A percentile compares a stretch with the other conserved stretches of the same genome.
These are phyloP conservation scores for Xylaria telfairii DNA, from an alignment of 495 filamentous ascomycete species.

Conservation along the genomic window DNA sequence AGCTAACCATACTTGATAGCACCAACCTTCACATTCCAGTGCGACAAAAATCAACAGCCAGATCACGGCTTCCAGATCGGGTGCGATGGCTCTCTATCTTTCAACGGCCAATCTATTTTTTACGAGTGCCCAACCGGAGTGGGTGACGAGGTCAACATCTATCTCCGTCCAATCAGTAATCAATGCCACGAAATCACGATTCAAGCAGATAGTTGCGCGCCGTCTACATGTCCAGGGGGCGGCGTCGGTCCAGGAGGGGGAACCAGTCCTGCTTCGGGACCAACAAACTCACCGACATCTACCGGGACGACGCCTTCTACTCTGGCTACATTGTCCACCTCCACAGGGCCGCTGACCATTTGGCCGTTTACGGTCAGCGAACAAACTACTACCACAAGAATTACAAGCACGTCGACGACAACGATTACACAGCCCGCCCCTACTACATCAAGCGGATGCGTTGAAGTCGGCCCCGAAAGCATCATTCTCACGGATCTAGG, in stretches of 20 bases:
- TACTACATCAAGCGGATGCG: conserved; percentile 13
- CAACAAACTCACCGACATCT: conserved; percentile 21
- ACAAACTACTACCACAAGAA: conserved; percentile 23
- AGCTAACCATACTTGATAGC: conserved; percentile 29
- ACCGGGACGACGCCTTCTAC: conserved; percentile 10
- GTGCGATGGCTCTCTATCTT: conserved; percentile 56
- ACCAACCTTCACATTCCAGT: conserved; percentile 68
- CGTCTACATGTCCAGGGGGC: conserved; percentile 28
- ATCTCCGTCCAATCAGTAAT: conserved; percentile 50
- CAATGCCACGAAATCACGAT: conserved; percentile 55
- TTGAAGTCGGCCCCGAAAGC: conserved; percentile 30
- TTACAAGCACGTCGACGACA: conserved; percentile 19
- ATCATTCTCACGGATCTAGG: conserved; percentile 67
- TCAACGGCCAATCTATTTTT: conserved; percentile 52
- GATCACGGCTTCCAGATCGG: conserved; percentile 57
- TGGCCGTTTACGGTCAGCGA: conserved; percentile 17
- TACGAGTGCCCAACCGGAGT: conserved; percentile 62
- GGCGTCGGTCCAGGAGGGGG: conserved; percentile 18
- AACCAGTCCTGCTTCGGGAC: neutral
- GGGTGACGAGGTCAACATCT: conserved; percentile 59
- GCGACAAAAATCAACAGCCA: conserved; percentile 59
- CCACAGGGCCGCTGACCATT: conserved; percentile 6
- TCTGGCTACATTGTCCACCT: conserved; percentile 18
- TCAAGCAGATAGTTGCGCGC: conserved; percentile 54
- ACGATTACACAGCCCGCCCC: conserved; percentile 14